Base-by-base conservation (phyloP, 768 basidiomycete genomes). In the Lactifluus pinguis region DNA sequence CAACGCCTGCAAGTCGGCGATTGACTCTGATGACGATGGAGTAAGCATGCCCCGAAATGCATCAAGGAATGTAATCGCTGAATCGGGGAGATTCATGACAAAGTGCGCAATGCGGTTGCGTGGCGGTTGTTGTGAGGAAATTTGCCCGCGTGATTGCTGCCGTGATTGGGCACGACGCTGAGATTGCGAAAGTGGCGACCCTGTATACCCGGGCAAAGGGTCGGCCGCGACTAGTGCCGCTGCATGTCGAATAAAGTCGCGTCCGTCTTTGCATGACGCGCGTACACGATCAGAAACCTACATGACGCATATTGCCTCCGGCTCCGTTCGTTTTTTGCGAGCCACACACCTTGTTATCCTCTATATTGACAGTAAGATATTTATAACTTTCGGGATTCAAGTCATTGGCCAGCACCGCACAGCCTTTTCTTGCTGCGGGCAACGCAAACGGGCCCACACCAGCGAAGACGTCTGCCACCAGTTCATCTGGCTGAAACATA, bases 61-160 rank as follows among this genome's bases (percentile, higher is more conserved):
- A 68, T 89, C 89, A 54, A 99, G 78, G 74, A 98, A 98, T 39
- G 82, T 78, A 57, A 98, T 83, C 0, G 95, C 97, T 29, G 87
- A 86, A 66, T 92, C 93, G 2, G 97, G 97, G 19, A 99, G 78
- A 72, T 99, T 99, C 94, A 99, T 95, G n/a, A 97, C 87, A 69
- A 92, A 94, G 70, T 97, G 95, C 13, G 83, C 75, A 65, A 97
- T 83, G 48, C 79, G 74, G 57, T 72, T 76, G 60, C 88, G 82
- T 41, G 76, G 70, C 8, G 72, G 75, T 48, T n/a, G 66, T 21
- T 19, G 55, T 14, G 47, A 38, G 30, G 62, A 45, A 21, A 14
- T 50, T 29, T 17, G 15, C 5, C 29, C 44, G 47, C 63, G 44
- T 44, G 74, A 74, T 63, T 62, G 60, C 68, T 75, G 74, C 41